Evolutionary conservation across 306 rosid species (phyloP), one percentile per base, ranked within the genome.

Genomic region (Chamaecrista fasciculata): DNA sequence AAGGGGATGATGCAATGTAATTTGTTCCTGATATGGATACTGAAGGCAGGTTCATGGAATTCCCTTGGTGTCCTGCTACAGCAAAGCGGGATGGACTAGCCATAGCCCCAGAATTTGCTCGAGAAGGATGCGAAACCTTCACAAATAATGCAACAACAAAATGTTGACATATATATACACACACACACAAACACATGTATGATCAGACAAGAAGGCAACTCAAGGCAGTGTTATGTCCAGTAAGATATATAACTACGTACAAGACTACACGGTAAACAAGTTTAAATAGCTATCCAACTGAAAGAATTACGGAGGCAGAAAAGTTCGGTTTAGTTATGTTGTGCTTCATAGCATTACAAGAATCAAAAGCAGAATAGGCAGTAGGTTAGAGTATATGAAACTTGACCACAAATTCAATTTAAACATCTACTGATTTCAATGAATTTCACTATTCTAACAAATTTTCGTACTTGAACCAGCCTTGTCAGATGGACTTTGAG

Each of bases 81-180:
- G 89, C 87, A 70, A 94, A 83, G 59, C 95, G 84, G n/a, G 92
- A 88, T 24, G 97, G 96, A 80, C 96, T 90, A 14, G 86, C 82
- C 10, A 82, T 51, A 9, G 79, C 49, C 20, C 77, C 85, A 33
- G 84, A 46, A 79, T 74, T 84, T 75, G 88, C 73, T 63, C 92
- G 92, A n/a, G 90, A 42, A 36, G 95, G 87, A 73, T 79, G 84
- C 70, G 95, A 73, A 77, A 78, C 92, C 99, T 94, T 82, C 76
- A 85, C 8, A 77, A 16, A 55, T 65, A 43, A 80, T 16, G 19
- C 36, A 47, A 79, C 62, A 69, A 52, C 33, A 37, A 34, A 60
- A 25, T 24, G 48, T 47, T 37, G 40, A 60, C 46, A 44, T 61
- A 61, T 43, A 5, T 36, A 49, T 48, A 15, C 36, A 33, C 36